These are phyloP conservation scores for Angomonas deanei DNA, from an alignment of 208 protist species.

Conservation along the genomic window DNA sequence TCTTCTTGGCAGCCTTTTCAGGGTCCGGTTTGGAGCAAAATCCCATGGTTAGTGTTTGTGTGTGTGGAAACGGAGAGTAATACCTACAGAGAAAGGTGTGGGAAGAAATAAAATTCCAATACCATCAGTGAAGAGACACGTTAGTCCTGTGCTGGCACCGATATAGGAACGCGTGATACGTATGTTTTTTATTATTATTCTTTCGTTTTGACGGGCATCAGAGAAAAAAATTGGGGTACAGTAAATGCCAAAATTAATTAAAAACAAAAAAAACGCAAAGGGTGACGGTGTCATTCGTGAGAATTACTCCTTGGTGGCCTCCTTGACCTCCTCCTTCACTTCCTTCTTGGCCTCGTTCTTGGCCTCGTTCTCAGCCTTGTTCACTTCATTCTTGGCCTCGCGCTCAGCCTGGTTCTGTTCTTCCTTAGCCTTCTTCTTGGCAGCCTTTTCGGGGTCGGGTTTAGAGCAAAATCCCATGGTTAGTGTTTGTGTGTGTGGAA, in stretches of 20 bases:
- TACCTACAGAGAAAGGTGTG: constrained; percentile 2
- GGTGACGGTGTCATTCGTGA: constrained; percentile 13
- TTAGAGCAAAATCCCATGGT: background rate
- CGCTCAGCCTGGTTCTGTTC: background rate
- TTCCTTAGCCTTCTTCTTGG: constrained; percentile 1
- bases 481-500: background rate
- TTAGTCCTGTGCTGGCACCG: no score
- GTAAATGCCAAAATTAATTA: constrained; percentile 45
- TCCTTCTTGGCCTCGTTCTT: background rate
- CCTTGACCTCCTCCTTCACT: background rate
- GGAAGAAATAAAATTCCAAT: no score
- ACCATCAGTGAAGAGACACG: no score
- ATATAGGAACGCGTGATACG: no score
- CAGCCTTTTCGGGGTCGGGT: background rate
- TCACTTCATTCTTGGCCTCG: background rate
- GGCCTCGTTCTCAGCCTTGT: background rate
- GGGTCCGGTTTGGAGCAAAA: background rate
- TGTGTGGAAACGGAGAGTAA: background rate
- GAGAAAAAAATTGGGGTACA: constrained; percentile 19
- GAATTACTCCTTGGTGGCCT: constrained; percentile 11
- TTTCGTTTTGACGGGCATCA: no score
- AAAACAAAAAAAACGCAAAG: constrained; percentile 37
- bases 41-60: background rate
- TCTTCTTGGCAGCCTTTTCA: constrained; percentile 1
- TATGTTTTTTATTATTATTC: no score